phyloP scores from a whole-genome alignment of 1,284 basidiomycete species.

The Ustilago lituana region DNA sequence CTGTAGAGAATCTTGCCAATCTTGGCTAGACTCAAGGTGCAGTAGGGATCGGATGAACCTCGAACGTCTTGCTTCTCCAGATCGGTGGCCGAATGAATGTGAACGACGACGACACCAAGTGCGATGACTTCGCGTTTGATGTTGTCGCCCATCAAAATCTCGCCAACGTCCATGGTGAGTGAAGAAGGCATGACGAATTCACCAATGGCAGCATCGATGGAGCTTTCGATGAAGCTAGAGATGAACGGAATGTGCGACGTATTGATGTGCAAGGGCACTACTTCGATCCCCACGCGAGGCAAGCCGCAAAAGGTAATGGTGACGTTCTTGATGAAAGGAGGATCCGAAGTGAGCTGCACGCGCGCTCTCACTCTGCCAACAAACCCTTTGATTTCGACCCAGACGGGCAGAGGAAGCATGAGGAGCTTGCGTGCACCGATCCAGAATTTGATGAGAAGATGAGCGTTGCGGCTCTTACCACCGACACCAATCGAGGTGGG shows the following conservation, averaged over 20 bases:
- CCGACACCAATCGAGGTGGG: conserved; percentile 28
- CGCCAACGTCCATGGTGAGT: conserved; percentile 51
- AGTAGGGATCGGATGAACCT: conserved; percentile 52
- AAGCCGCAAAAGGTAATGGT: conserved; percentile 52
- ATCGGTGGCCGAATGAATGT: conserved; percentile 46
- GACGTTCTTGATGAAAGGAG: conserved; percentile 53
- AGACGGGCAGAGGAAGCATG: conserved; percentile 50
- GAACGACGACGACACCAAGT: conserved; percentile 49
- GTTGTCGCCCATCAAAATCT: conserved; percentile 53
- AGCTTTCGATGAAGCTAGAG: conserved; percentile 50
- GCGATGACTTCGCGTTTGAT: conserved; percentile 55
- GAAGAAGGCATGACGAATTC: conserved; percentile 54
- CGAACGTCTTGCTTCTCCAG: conserved; percentile 50
- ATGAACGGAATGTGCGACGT: conserved; percentile 46
- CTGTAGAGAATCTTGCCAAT: conserved; percentile 48
- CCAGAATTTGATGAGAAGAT: conserved; percentile 51
- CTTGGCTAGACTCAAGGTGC: conserved; percentile 43
- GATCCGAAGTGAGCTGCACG: conserved; percentile 49
- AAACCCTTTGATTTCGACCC: conserved; percentile 55
- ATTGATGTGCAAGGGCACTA: conserved; percentile 50
- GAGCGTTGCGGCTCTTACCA: conserved; percentile 42
- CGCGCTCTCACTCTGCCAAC: conserved; percentile 42
- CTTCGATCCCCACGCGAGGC: conserved; percentile 47
- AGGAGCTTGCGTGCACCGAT: conserved; percentile 40
- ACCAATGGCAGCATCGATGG: conserved; percentile 52